phyloP scores from a whole-genome alignment of 1,284 basidiomycete genomes.

The Rhizoctonia solani region DNA sequence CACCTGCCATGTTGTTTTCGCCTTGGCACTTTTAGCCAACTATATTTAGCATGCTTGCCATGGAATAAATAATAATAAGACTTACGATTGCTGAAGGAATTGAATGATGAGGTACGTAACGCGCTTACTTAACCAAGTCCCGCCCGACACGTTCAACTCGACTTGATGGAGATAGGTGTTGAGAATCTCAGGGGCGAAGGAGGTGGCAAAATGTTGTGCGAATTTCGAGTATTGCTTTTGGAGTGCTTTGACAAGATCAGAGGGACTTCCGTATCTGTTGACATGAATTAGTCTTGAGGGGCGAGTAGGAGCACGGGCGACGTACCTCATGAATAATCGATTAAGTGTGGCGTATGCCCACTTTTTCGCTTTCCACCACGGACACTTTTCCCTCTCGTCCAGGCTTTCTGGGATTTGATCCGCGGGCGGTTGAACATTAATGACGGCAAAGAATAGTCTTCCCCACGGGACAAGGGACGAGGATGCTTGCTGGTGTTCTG shows the following conservation, averaged over 20 bases:
- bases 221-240: slow-evolving; percentile 71
- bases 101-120: slow-evolving; percentile 79
- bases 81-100: slow-evolving; percentile 84
- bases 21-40: slow-evolving; percentile 72
- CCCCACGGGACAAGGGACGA: slow-evolving; percentile 84
- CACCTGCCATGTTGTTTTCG: slow-evolving; percentile 81
- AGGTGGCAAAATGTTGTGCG: slow-evolving; percentile 73
- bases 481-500: slow-evolving; percentile 69
- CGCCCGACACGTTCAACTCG: slow-evolving; percentile 68
- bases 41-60: neutral
- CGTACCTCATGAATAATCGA: slow-evolving; percentile 71
- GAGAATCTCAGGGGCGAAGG: slow-evolving; percentile 83
- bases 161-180: slow-evolving; percentile 77
- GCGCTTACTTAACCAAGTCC: slow-evolving; percentile 78
- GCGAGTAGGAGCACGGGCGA: neutral
- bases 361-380: slow-evolving; percentile 90
- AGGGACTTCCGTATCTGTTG: slow-evolving; percentile 76
- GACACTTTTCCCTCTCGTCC: slow-evolving; percentile 72
- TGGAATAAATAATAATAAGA: slow-evolving; percentile 25
- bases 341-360: slow-evolving; percentile 81
- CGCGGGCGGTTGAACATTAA: slow-evolving; percentile 68
- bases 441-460: slow-evolving; percentile 73
- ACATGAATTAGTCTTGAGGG: slow-evolving; percentile 11
- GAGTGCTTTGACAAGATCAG: slow-evolving; percentile 74
- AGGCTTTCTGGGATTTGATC: slow-evolving; percentile 69